Conservation (phyloP, 2,329 filamentous ascomycete species). For the Hawksworthiomyces lignivorus region DNA sequence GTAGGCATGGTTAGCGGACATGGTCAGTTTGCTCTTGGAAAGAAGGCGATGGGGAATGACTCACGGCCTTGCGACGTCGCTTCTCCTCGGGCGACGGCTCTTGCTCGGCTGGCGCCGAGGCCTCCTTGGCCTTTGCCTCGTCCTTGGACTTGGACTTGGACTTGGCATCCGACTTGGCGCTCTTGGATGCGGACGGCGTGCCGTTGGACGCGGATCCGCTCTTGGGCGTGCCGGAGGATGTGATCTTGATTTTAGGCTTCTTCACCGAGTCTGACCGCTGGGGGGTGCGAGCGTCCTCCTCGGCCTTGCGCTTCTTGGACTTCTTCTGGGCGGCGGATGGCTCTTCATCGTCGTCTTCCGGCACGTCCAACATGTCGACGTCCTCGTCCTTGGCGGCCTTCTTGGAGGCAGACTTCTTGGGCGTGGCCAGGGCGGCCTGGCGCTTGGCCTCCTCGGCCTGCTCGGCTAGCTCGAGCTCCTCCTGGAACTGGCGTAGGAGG, state of each 20-base stretch:
- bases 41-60: slow-evolving; percentile 15
- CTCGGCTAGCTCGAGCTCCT: slow-evolving; percentile 54
- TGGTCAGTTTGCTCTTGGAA: no score
- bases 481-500: slow-evolving; percentile 62
- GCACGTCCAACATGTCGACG: slow-evolving; percentile 49
- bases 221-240: slow-evolving; percentile 43
- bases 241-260: slow-evolving; percentile 61
- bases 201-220: slow-evolving; percentile 17
- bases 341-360: slow-evolving; percentile 44
- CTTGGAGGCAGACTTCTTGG: slow-evolving; percentile 36
- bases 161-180: slow-evolving; percentile 26
- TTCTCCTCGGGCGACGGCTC: slow-evolving; percentile 52
- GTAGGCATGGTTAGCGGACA: slow-evolving; percentile 11
- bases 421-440: slow-evolving; percentile 24
- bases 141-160: slow-evolving; percentile 42
- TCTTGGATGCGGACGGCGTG: slow-evolving; percentile 47
- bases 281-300: slow-evolving; percentile 44
- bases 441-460: slow-evolving; percentile 45
- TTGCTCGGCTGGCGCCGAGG: slow-evolving; percentile 40
- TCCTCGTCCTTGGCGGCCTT: slow-evolving; percentile 50
- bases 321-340: slow-evolving; percentile 38
- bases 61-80: slow-evolving; percentile 50
- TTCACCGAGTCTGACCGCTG: slow-evolving; percentile 52
- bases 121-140: slow-evolving; percentile 43
- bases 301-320: slow-evolving; percentile 79